Evolutionary conservation across 441 rosid genomes (phyloP), one percentile per base, ranked within the genome.

Genomic region (Populus hybrid): DNA sequence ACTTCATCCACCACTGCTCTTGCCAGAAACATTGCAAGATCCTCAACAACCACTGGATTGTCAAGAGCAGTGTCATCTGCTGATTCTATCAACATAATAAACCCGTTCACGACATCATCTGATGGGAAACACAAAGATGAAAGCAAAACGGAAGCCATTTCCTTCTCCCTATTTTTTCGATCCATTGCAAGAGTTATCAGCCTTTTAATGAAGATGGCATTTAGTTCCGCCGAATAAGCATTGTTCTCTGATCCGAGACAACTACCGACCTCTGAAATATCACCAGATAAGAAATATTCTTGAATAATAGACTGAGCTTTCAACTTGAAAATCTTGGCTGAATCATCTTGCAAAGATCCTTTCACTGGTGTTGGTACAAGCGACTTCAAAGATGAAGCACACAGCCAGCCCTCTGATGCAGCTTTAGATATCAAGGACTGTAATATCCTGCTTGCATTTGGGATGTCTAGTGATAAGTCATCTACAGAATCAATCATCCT

Each of bases 31-130:
- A 92, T 87, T 45, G 93, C 92, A 63, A 94, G 93, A 81, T 94
- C 98, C 81, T 94, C 97, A 69, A 90, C 90, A 8, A 92, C 94
- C 21, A 91, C 87, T 2, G 94, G 97, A 72, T 89, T 87, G 78
- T 94, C 98, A 31, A 94, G 59, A 33, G 94, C 93, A 18, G 97
- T 94, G 83, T 94, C 97, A 28, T 90, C 95, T 42, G 98, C 97
- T 50, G 95, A 85, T 81, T 91, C 97, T 66, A 91, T 89, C 75
- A 94, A 81, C 90, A 90, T 85, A 11, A 81, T 79, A 77, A 94
- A 90, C 6, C 95, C 98, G 24, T 80, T 87, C 42, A 86, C 83
- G 8, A 89, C 89, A 80, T 91, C 95, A 70, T 94, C 95, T 7
- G 90, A 76, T 7, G 94, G 94, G 81, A 92, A 90, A 75, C 83